These are phyloP conservation scores for Citrus unshiu DNA, from an alignment of 345 rosid species.

Conservation along the genomic window DNA sequence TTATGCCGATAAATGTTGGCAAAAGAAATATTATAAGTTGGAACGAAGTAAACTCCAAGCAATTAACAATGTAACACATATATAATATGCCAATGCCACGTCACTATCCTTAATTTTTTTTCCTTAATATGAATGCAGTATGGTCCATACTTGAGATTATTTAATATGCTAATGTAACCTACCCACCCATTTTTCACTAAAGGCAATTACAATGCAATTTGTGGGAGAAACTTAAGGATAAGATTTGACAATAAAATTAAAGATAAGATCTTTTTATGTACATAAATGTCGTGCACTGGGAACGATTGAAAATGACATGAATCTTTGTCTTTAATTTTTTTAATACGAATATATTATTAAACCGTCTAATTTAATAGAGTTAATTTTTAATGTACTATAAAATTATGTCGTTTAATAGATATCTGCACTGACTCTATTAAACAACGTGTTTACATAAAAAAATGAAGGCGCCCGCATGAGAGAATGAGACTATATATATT, in stretches of 20 bases:
- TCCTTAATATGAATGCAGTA: no score
- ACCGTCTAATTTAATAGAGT: no score
- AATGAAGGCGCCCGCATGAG: rapidly evolving
- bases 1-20: background rate
- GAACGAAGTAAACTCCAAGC: background rate
- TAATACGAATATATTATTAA: no score
- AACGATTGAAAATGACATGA: background rate
- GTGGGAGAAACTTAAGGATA: background rate
- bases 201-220: background rate
- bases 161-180: background rate
- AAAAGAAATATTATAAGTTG: background rate
- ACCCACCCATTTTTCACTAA: background rate
- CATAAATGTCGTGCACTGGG: background rate
- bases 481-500: no score
- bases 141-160: background rate
- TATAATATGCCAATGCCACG: background rate
- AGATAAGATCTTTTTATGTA: background rate
- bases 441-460: no score
- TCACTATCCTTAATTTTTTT: background rate
- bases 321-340: no score
- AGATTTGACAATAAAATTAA: background rate
- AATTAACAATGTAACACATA: background rate
- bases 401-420: rapidly evolving
- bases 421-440: no score
- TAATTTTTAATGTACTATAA: rapidly evolving